These are phyloP conservation scores for Ophiosphaerella herpotricha DNA, from an alignment of 2,329 filamentous ascomycete genomes.

Conservation along the genomic window DNA sequence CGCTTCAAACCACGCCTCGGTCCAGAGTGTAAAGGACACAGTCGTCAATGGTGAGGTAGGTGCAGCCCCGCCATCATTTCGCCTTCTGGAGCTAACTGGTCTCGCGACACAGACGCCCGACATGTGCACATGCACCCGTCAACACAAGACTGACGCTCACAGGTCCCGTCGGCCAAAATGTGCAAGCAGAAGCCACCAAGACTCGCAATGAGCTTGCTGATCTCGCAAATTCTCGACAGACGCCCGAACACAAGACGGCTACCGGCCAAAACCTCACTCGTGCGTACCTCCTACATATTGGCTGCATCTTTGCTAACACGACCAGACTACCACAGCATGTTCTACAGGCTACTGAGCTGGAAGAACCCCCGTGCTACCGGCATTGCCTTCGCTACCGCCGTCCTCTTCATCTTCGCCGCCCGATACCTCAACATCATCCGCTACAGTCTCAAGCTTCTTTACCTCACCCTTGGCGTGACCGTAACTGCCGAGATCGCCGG, in stretches of 20 bases:
- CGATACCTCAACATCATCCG: conserved; percentile 67
- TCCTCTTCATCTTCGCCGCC: conserved; percentile 65
- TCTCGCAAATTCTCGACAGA: conserved; percentile 59
- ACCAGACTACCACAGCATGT: conserved; percentile 67
- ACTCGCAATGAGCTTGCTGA: conserved; percentile 63
- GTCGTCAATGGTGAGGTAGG: conserved; percentile 52
- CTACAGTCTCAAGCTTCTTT: conserved; percentile 65
- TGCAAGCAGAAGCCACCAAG: conserved; percentile 61
- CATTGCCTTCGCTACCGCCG: conserved; percentile 61
- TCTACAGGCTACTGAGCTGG: conserved; percentile 70
- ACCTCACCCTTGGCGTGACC: conserved; percentile 63
- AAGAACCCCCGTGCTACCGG: conserved; percentile 68
- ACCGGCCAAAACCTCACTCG: conserved; percentile 67
- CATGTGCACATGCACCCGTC: conserved; percentile 9
- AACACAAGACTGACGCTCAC: conserved; percentile 29
- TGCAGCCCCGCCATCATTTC: conserved; percentile 12
- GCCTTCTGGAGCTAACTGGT: conserved; percentile 28
- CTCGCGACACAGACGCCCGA: conserved; percentile 35
- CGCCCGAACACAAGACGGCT: conserved; percentile 59
- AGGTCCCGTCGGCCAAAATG: conserved; percentile 62
- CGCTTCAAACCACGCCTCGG: conserved; percentile 55
- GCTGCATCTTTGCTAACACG: conserved; percentile 15
- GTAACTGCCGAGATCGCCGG: conserved; percentile 63
- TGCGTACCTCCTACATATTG: conserved; percentile 40
- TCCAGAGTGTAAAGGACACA: conserved; percentile 51